Conservation (phyloP, 306 rosid genomes). For the Dryas octopetala region DNA sequence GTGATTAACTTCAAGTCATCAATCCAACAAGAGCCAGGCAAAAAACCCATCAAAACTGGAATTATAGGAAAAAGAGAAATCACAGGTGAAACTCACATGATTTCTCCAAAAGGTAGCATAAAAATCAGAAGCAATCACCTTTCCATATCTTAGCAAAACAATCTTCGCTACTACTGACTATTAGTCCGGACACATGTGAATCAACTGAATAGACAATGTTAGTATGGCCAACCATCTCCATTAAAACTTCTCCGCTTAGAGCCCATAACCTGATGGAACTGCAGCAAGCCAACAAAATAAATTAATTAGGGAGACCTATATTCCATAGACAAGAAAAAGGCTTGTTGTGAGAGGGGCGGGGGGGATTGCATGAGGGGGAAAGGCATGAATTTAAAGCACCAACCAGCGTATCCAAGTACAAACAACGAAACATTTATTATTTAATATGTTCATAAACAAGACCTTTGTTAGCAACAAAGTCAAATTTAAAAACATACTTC, state of each 20-base stretch:
- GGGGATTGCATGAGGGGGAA: not conserved
- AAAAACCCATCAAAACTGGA: not conserved
- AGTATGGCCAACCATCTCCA: slow-evolving; percentile 97
- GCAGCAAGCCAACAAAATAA: slow-evolving; percentile 38
- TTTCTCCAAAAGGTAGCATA: slow-evolving; percentile 14
- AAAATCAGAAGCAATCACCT: slow-evolving; percentile 49
- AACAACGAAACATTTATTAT: not conserved
- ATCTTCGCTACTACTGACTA: slow-evolving; percentile 90
- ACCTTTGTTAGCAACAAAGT: not conserved
- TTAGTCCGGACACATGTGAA: slow-evolving; percentile 80
- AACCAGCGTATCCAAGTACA: not conserved
- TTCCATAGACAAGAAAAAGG: not conserved
- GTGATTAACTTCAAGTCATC: not conserved
- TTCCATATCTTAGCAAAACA: slow-evolving; percentile 91
- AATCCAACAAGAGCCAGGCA: not conserved
- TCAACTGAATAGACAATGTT: slow-evolving; percentile 93
- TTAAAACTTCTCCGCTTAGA: slow-evolving; percentile 64
- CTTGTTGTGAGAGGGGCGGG: too few relatives aligned
- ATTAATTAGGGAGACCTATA: not conserved
- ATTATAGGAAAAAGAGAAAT: not conserved
- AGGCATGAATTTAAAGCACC: not conserved
- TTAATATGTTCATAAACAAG: not conserved
- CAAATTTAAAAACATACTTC: not conserved
- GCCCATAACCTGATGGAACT: slow-evolving; percentile 91
- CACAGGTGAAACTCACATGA: not conserved